Evolutionary conservation across 1,139 yeast genomes (phyloP), one percentile per base, ranked within the genome.

Genomic region (Debaryomyces subglobosus): DNA sequence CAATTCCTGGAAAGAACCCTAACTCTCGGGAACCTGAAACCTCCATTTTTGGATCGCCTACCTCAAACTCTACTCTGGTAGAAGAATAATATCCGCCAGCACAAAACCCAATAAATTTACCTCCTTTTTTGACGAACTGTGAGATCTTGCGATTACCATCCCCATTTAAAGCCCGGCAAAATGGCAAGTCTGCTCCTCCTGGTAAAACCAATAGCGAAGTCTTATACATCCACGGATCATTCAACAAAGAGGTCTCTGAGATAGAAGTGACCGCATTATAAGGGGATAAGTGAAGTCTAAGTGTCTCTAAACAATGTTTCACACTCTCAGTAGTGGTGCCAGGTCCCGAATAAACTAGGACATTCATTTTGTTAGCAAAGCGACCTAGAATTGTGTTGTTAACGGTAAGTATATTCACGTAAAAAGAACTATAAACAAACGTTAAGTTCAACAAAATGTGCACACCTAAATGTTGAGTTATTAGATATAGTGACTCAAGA

Each of bases 131-230:
- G 2, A 94, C 91, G 64, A 75, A 92, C 44, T 81, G 81, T 27
- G 71, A 65, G 49, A 94, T 89, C 36, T 69, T 69, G 3, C 67
- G 60, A 58, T 84, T 89, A 0, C 91, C 92, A 6, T 65, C 69
- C 1, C 97, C 96, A 57, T 87, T 83, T 48, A 92, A 74, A 1
- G 76, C 74, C 39, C 77, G 72, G 61, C 97, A 89, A 61, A 81
- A 86, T 0, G 97, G 97, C 46, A 91, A 69, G 64, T 94, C 99
- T 0, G 98, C 97, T 3, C 99, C 99, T 2, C 99, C 99, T 0
- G 99, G 99, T 24, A 95, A 68, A 3, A 92, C 96, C 45, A 94
- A 64, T 55, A 89, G 71, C 0, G 96, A 75, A 0, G 98, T 88
- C 58, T 89, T 88, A 6, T 79, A 61, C 58, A 79, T 78, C 99